phyloP scores from a whole-genome alignment of 1,284 basidiomycete genomes.

The Cutaneotrichosporon cavernicola region DNA sequence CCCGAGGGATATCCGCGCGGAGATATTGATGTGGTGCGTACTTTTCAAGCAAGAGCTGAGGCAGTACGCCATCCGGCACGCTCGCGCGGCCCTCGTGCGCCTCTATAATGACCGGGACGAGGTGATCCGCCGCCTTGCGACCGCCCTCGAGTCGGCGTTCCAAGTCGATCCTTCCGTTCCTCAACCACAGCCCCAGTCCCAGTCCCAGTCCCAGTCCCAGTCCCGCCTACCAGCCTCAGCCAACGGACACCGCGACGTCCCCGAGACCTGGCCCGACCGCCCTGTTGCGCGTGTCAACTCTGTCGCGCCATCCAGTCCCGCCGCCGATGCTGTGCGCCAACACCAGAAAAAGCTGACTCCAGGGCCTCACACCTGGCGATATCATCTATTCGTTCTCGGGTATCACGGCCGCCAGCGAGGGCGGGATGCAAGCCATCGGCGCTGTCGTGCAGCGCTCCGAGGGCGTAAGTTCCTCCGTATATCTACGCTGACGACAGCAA shows the following conservation, averaged over 20 bases:
- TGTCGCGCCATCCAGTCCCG: constrained; percentile 73
- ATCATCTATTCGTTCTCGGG: constrained; percentile 70
- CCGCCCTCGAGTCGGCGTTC: constrained; percentile 64
- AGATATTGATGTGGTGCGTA: constrained; percentile 61
- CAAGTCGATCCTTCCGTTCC: constrained; percentile 6
- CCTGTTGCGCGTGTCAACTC: constrained; percentile 72
- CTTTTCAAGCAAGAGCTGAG: background rate
- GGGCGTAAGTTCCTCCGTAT: constrained; percentile 59
- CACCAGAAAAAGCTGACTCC: constrained; percentile 16
- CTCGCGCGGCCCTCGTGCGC: constrained; percentile 52
- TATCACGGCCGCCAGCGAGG: constrained; percentile 55
- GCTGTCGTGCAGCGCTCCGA: constrained; percentile 69
- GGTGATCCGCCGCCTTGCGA: constrained; percentile 66
- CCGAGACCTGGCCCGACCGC: constrained; percentile 34
- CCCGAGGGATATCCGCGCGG: constrained; percentile 78
- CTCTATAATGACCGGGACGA: constrained; percentile 71
- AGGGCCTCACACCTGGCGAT: constrained; percentile 72
- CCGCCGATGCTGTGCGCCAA: constrained; percentile 67
- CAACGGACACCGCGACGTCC: constrained; percentile 20
- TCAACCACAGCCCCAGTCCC: background rate
- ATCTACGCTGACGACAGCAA: constrained; percentile 43
- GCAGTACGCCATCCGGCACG: constrained; percentile 69
- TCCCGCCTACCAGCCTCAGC: background rate
- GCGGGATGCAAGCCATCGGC: constrained; percentile 63
- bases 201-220: background rate